Evolutionary conservation across 768 basidiomycete genomes (phyloP).

Genomic region (Russula virescens): DNA sequence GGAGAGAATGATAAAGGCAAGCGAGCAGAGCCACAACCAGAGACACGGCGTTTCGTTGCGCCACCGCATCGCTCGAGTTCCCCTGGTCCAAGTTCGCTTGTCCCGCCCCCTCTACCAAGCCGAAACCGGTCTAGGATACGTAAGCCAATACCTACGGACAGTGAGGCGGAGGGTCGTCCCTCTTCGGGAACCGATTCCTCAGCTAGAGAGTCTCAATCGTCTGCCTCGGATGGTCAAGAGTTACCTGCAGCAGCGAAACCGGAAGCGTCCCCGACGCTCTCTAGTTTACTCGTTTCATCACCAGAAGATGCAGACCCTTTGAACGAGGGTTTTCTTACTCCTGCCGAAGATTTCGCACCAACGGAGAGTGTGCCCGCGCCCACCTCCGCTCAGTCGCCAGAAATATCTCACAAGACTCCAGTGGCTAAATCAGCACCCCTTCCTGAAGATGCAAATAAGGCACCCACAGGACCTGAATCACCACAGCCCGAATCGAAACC

Average conservation of each 20-base stretch:
- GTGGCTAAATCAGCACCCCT: slow-evolving; percentile 1
- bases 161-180: not conserved
- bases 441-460: slow-evolving; percentile 3
- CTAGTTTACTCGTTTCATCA: slow-evolving; percentile 14
- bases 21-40: slow-evolving; percentile 28
- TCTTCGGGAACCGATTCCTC: slow-evolving; percentile 1
- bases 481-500: not conserved
- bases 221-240: not conserved
- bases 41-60: slow-evolving; percentile 22
- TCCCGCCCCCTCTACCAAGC: slow-evolving; percentile 21
- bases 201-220: not conserved
- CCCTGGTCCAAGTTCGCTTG: slow-evolving; percentile 12
- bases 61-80: slow-evolving; percentile 12
- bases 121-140: slow-evolving; percentile 18
- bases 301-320: slow-evolving; percentile 2
- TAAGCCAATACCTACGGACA: not conserved
- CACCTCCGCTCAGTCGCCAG: slow-evolving; percentile 25
- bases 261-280: slow-evolving; percentile 16
- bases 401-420: slow-evolving; percentile 30
- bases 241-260: not conserved
- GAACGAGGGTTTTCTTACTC: slow-evolving; percentile 13
- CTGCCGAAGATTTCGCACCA: slow-evolving; percentile 11
- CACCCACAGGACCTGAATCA: not conserved
- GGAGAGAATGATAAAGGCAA: slow-evolving; percentile 39
- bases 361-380: slow-evolving; percentile 25